These are phyloP conservation scores for Penicillium sp. DNA, from an alignment of 2,329 filamentous ascomycete species.

Conservation along the genomic window DNA sequence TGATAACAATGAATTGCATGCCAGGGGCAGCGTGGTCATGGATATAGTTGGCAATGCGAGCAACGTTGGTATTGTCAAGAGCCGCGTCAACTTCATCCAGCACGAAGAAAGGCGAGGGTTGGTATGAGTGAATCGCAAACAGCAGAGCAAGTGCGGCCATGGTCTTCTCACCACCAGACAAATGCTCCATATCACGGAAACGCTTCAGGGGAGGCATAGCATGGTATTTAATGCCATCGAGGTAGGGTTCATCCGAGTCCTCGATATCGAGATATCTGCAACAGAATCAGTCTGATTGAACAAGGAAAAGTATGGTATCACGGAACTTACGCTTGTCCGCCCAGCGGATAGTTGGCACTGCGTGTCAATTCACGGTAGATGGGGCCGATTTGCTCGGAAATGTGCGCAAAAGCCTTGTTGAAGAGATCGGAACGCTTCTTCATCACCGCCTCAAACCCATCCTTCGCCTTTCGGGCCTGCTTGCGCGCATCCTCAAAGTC, in stretches of 20 bases:
- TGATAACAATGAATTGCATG: slow-evolving; percentile 99
- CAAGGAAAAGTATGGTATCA: background rate
- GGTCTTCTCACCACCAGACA: slow-evolving; percentile 96
- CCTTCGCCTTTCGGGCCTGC: slow-evolving; percentile 70
- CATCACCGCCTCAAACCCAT: slow-evolving; percentile 82
- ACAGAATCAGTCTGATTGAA: background rate
- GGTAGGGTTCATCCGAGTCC: slow-evolving; percentile 93
- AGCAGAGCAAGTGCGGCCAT: slow-evolving; percentile 96
- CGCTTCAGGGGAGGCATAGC: slow-evolving; percentile 98
- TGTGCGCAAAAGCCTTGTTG: slow-evolving; percentile 92
- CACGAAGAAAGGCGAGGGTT: slow-evolving; percentile 95
- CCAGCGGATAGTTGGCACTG: slow-evolving; percentile 87
- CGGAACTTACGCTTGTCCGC: slow-evolving; percentile 63
- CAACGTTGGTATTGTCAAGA: slow-evolving; percentile 95
- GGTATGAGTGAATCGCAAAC: slow-evolving; percentile 95
- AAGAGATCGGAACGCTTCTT: slow-evolving; percentile 84
- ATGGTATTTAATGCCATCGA: slow-evolving; percentile 95
- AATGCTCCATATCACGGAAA: slow-evolving; percentile 98
- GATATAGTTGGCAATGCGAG: slow-evolving; percentile 95
- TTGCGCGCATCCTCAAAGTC: slow-evolving; percentile 85
- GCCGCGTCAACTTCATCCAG: slow-evolving; percentile 97
- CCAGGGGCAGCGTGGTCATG: slow-evolving; percentile 89
- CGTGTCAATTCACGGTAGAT: slow-evolving; percentile 96
- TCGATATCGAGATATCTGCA: slow-evolving; percentile 82
- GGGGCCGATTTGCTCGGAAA: slow-evolving; percentile 87